These are phyloP conservation scores for Tanacetum coccineum DNA, from an alignment of 129 eudicot genomes.

Conservation along the genomic window DNA sequence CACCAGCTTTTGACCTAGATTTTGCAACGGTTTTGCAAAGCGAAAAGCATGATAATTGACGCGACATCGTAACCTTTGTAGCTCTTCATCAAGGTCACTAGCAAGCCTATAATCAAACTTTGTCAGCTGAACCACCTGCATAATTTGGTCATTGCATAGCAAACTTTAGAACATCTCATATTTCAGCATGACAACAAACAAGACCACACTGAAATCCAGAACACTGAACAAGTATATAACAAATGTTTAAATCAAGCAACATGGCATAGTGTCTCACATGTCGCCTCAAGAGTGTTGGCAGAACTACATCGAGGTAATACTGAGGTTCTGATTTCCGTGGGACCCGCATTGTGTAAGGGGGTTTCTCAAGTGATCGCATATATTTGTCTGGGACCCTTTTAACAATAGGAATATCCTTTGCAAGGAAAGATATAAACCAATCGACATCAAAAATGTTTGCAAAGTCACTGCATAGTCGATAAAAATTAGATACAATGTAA, in stretches of 20 bases:
- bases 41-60: conserved; percentile 89
- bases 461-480: conserved; percentile 66
- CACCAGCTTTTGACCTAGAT: conserved; percentile 70
- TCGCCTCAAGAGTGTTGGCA: conserved; percentile 82
- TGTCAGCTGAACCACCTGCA: conserved; percentile 93
- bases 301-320: conserved; percentile 78
- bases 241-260: conserved; percentile 3
- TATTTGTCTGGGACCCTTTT: conserved; percentile 84
- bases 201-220: neutral
- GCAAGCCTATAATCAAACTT: conserved; percentile 97
- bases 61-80: conserved; percentile 90
- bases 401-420: conserved; percentile 74
- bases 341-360: conserved; percentile 93
- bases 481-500: conserved; percentile 16
- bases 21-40: conserved; percentile 69
- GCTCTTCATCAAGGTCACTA: conserved; percentile 68
- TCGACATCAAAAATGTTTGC: conserved; percentile 77
- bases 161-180: conserved; percentile 13
- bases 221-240: neutral
- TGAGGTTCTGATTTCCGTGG: conserved; percentile 92
- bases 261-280: conserved; percentile 54
- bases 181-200: conserved; percentile 14
- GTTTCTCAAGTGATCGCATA: conserved; percentile 89
- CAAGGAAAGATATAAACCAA: conserved; percentile 88
- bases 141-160: conserved; percentile 12